Evolutionary conservation across 2,329 filamentous ascomycete genomes (phyloP).

Genomic region (Fusarium pseudograminearum): DNA sequence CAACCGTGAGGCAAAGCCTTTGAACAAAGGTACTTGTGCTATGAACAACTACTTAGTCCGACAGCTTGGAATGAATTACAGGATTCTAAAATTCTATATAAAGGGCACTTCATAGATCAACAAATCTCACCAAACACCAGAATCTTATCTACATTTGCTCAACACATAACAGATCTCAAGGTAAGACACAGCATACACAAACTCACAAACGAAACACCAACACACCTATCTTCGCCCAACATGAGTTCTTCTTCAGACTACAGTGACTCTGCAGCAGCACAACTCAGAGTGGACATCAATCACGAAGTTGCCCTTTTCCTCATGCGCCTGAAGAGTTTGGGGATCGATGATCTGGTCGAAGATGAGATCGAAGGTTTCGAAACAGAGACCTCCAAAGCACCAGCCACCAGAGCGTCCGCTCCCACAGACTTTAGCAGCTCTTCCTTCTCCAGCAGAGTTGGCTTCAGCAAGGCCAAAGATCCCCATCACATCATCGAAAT

Average conservation of each 20-base stretch:
- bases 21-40: neutral
- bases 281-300: neutral
- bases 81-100: neutral
- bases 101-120: neutral
- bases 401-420: accelerated
- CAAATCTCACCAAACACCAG: neutral
- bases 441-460: neutral
- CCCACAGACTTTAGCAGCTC: neutral
- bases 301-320: neutral
- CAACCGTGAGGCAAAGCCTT: neutral
- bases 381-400: no score
- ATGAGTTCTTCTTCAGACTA: neutral
- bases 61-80: no score
- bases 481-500: neutral
- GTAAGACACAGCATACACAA: neutral
- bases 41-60: neutral
- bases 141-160: neutral
- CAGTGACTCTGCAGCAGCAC: neutral
- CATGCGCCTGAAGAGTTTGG: neutral
- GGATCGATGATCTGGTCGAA: neutral
- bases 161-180: neutral
- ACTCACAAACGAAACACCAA: neutral
- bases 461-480: neutral
- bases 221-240: neutral
- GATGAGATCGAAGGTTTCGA: neutral